phyloP scores from a whole-genome alignment of 176 grass and related monocot genomes.

The Oryza meridionalis region DNA sequence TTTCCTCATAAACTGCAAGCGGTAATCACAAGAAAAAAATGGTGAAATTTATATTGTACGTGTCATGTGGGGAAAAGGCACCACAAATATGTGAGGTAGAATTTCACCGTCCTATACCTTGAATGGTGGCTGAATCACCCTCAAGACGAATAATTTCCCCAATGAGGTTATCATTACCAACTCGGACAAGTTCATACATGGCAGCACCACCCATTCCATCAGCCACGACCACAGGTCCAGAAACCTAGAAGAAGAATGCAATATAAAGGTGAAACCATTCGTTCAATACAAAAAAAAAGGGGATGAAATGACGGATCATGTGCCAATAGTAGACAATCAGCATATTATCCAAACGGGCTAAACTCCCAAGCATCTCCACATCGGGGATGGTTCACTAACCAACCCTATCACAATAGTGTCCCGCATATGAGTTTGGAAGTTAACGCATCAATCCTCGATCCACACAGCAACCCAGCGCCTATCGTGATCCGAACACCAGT shows the following conservation, averaged over 20 bases:
- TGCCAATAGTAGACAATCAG: neutral
- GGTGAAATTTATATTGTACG: neutral
- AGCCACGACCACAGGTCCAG: conserved; percentile 81
- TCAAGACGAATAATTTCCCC: conserved; percentile 95
- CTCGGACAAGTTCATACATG: conserved; percentile 89
- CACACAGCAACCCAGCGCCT: neutral
- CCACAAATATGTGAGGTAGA: neutral
- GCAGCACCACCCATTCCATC: conserved; percentile 93
- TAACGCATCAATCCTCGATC: conserved; percentile 24
- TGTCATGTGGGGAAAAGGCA: neutral
- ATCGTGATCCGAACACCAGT: neutral
- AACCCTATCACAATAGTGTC: neutral
- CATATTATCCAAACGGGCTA: neutral
- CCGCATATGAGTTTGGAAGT: neutral
- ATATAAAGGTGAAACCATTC: neutral
- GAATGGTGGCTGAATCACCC: conserved; percentile 84
- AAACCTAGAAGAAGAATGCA: conserved; percentile 55
- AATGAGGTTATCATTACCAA: conserved; percentile 81
- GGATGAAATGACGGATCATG: neutral
- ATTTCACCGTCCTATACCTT: conserved; percentile 35
- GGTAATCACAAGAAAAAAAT: conserved; percentile 8
- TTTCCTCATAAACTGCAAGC: conserved; percentile 82
- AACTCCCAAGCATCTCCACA: neutral
- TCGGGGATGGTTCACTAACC: neutral
- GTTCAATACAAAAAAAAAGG: neutral